Conservation (phyloP, 495 filamentous ascomycete genomes). For the Talaromyces wortmannii region DNA sequence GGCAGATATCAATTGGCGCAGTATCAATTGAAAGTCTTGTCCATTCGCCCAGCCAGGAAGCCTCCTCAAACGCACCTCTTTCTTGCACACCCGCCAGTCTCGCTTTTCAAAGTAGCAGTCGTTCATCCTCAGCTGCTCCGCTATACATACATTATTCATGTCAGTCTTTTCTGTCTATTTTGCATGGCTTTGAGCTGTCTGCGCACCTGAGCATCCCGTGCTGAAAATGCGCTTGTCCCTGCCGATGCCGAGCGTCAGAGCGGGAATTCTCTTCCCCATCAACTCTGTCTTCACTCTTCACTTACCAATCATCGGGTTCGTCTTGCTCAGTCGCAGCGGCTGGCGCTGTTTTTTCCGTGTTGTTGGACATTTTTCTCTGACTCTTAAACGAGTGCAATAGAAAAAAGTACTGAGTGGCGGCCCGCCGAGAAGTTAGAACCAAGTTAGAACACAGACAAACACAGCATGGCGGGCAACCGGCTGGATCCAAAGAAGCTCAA, state of each 20-base stretch:
- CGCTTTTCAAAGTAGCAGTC: slow-evolving; percentile 96
- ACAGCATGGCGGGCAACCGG: not conserved
- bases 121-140: slow-evolving; percentile 83
- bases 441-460: not conserved
- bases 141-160: slow-evolving; percentile 32
- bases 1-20: not conserved
- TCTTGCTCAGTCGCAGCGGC: slow-evolving; percentile 41
- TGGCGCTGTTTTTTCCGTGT: slow-evolving; percentile 14
- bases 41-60: too few species aligned
- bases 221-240: slow-evolving; percentile 98
- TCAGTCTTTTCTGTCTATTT: not conserved
- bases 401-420: not conserved
- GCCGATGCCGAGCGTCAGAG: slow-evolving; percentile 11
- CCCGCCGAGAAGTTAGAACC: not conserved
- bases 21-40: too few species aligned
- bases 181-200: not conserved
- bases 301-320: slow-evolving; percentile 92
- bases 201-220: slow-evolving; percentile 83
- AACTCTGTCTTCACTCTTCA: not conserved
- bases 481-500: slow-evolving; percentile 65
- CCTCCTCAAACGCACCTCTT: slow-evolving; percentile 62
- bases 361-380: slow-evolving; percentile 26
- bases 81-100: slow-evolving; percentile 86
- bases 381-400: not conserved
- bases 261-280: not conserved